A percentile compares a stretch with the other conserved stretches of the same genome.
phyloP scores from a whole-genome alignment of 2,329 filamentous ascomycete genomes.

The Colletotrichum spinosum region DNA sequence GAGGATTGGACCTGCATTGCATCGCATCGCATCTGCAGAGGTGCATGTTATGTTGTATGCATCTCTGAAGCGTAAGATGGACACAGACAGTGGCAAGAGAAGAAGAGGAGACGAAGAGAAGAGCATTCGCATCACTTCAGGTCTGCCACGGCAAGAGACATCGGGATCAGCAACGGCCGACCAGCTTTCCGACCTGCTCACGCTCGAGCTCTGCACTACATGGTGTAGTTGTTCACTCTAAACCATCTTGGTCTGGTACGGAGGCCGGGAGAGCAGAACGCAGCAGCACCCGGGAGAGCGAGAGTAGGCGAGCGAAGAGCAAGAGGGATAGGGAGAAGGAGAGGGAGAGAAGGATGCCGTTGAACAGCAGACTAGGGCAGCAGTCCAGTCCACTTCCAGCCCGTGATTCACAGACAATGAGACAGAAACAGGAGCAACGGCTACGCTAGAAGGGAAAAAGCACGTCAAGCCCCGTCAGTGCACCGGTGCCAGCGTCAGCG shows the following conservation, averaged over 20 bases:
- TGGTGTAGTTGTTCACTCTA: too few species aligned
- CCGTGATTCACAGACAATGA: neutral
- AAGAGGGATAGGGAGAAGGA: too few species aligned
- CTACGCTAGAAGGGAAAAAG: conserved; percentile 6
- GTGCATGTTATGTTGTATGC: conserved; percentile 23
- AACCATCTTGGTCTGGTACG: too few species aligned
- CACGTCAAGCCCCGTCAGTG: conserved; percentile 32
- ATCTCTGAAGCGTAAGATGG: conserved; percentile 2
- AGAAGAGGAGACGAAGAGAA: neutral
- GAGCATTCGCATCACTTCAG: conserved; percentile 23
- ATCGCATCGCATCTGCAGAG: conserved; percentile 34
- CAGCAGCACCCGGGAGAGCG: too few species aligned
- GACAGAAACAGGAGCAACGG: conserved; percentile 1
- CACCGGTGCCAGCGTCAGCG: conserved; percentile 24
- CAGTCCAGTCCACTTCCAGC: neutral
- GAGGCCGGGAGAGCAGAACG: too few species aligned
- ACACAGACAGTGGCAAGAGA: neutral
- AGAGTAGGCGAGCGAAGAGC: too few species aligned
- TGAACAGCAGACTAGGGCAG: too few species aligned
- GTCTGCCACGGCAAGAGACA: conserved; percentile 2
- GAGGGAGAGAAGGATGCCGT: too few species aligned
- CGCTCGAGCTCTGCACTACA: neutral
- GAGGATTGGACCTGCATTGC: conserved; percentile 27
- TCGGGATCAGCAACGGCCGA: conserved; percentile 12
- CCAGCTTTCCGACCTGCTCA: too few species aligned